Conservation (phyloP, 176 grass and related monocot genomes). For the Eragrostis nindensis region DNA sequence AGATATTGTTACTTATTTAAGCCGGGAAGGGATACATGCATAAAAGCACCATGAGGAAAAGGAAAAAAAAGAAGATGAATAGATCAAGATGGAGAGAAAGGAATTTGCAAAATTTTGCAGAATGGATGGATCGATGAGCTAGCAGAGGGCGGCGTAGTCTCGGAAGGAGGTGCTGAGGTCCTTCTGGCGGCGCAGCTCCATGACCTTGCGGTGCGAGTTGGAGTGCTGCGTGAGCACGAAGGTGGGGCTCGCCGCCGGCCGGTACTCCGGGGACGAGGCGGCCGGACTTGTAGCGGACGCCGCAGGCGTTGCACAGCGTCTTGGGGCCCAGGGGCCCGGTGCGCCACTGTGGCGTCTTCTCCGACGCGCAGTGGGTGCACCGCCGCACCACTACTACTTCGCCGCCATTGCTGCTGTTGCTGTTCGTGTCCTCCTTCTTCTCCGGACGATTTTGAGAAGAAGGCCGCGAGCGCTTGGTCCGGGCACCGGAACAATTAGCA, state of each 20-base stretch:
- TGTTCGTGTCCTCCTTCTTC: no score
- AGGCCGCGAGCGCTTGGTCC: slow-evolving; percentile 54
- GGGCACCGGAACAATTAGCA: slow-evolving; percentile 26
- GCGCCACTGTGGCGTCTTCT: slow-evolving; percentile 76
- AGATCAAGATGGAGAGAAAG: no score
- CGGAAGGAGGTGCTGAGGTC: slow-evolving; percentile 38
- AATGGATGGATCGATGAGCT: no score
- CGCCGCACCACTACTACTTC: no score
- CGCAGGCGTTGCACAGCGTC: slow-evolving; percentile 73
- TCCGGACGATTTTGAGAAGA: neutral
- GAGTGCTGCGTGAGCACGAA: slow-evolving; percentile 74
- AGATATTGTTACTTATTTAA: no score
- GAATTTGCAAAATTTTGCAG: no score
- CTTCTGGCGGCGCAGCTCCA: slow-evolving; percentile 73
- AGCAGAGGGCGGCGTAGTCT: neutral
- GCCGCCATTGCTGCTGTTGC: slow-evolving; percentile 24
- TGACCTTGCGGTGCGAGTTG: slow-evolving; percentile 79
- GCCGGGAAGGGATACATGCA: no score
- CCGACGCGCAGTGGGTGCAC: slow-evolving; percentile 73
- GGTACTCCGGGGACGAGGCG: slow-evolving; percentile 74
- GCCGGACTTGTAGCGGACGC: slow-evolving; percentile 63
- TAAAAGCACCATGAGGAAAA: no score
- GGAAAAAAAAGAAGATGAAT: no score
- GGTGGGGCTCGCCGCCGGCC: slow-evolving; percentile 65
- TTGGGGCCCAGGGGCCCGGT: slow-evolving; percentile 71